Percentiles rank a stretch among this genome's conserved stretches.
These are phyloP conservation scores for Suillus tomentosus DNA, from an alignment of 768 basidiomycete genomes.

Conservation along the genomic window DNA sequence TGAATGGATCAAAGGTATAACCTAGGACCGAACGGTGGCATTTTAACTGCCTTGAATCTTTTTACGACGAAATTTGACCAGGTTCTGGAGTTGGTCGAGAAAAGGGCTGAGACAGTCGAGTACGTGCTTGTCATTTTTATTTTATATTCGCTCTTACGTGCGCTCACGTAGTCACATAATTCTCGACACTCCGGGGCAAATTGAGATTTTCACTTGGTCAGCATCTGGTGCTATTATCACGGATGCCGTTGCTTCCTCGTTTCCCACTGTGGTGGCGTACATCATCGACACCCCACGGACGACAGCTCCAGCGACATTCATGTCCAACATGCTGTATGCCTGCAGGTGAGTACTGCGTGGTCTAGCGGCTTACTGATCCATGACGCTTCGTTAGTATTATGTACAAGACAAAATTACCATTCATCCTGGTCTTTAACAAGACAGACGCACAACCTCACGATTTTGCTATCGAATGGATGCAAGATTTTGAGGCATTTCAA, in stretches of 20 bases:
- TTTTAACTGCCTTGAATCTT: constrained; percentile 93
- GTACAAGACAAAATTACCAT: constrained; percentile 97
- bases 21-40: constrained; percentile 96
- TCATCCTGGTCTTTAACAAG: constrained; percentile 98
- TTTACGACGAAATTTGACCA: constrained; percentile 99
- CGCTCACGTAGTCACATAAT: constrained; percentile 76
- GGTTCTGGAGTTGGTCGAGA: constrained; percentile 89
- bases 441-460: constrained; percentile 89
- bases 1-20: constrained; percentile 73
- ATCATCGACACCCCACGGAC: constrained; percentile 97
- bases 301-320: constrained; percentile 94
- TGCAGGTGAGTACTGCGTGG: constrained; percentile 68
- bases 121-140: constrained; percentile 42
- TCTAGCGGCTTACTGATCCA: constrained; percentile 8
- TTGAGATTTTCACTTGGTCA: constrained; percentile 99
- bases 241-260: constrained; percentile 89
- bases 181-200: constrained; percentile 97
- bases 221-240: constrained; percentile 99
- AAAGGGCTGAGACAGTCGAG: constrained; percentile 86
- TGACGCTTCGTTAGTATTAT: constrained; percentile 64
- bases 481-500: constrained; percentile 96
- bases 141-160: not conserved
- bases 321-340: constrained; percentile 99
- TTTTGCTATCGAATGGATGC: constrained; percentile 98
- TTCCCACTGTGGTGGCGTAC: constrained; percentile 95